Evolutionary conservation across 495 filamentous ascomycete species (phyloP), one percentile per base, ranked within the genome.

Genomic region (Oleoguttula mirabilis): DNA sequence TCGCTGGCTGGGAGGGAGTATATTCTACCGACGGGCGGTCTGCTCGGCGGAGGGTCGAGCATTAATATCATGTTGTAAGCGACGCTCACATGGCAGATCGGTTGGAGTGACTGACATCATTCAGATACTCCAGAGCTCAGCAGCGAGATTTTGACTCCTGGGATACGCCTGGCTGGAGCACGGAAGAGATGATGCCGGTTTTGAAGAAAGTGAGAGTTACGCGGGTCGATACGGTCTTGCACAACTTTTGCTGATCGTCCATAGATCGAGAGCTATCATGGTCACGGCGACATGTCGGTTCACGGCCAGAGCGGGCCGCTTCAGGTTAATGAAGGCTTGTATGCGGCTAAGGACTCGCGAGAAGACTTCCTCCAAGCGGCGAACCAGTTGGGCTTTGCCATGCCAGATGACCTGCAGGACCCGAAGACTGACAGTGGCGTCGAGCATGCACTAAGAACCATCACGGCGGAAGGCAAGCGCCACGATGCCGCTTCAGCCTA

Each of bases 291-390:
- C 2, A 50, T 56, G 12, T 34, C 57, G 2, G 48, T 58, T 25
- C 73, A 77, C 45, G 72, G 73, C 21, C 59, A 55, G 33, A 46
- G 54, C 8, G 73, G 73, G 0, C 71, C 71, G 1, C 56, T 76
- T 20, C 55, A 64, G n/a, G 56, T 76, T 30, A 67, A 65, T 1
- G 48, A 59, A 14, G 69, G 70, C 11, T 52, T 54, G 2, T 61
- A 59, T 35, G 19, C 22, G 10, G 33, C 34, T 15, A 47, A 37
- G 8, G 24, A 33, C 19, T 42, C 56, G 11, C 41, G 50, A 27
- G 17, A 67, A 2, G 64, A 68, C 17, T 59, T 71, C 45, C 40
- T 74, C 10, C 33, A 55, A 12, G 70, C 66, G 8, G 62, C 65
- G 19, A 48, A 39, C 2, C 32, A 57, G 23, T 16, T 66, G 23